phyloP scores from a whole-genome alignment of 208 protist genomes.

The Eutreptiella sp. region DNA sequence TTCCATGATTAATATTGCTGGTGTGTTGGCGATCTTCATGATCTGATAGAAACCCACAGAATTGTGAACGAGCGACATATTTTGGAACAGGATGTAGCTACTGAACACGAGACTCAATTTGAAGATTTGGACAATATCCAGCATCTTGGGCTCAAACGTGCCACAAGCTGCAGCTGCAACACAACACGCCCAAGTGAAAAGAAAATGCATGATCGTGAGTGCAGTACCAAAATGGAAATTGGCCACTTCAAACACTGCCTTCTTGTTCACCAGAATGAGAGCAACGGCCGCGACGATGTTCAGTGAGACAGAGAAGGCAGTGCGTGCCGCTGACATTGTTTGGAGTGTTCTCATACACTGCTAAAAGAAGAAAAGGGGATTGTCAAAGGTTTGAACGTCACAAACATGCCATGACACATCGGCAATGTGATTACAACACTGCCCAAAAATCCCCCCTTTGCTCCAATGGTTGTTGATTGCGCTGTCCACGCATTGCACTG shows the following conservation, averaged over 20 bases:
- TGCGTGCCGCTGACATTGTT: too few relatives aligned
- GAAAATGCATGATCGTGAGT: constrained; percentile 65
- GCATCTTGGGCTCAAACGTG: constrained; percentile 40
- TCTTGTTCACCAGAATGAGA: constrained; percentile 64
- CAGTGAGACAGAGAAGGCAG: too few relatives aligned
- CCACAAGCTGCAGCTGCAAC: constrained; percentile 41
- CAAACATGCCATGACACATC: too few relatives aligned
- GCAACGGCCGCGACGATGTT: constrained; percentile 62
- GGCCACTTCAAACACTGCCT: constrained; percentile 51
- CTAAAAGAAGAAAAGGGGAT: too few relatives aligned
- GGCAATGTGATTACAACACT: too few relatives aligned
- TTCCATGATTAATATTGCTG: constrained; percentile 62
- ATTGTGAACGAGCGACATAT: constrained; percentile 69
- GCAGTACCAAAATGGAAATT: constrained; percentile 55
- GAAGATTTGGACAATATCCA: constrained; percentile 42
- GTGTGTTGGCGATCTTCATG: constrained; percentile 70
- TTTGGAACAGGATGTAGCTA: constrained; percentile 73
- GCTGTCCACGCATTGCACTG: too few relatives aligned
- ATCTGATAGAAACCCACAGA: constrained; percentile 71
- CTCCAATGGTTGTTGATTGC: too few relatives aligned
- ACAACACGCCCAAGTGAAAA: constrained; percentile 55
- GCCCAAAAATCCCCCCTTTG: too few relatives aligned
- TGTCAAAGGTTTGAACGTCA: too few relatives aligned
- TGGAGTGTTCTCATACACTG: too few relatives aligned
- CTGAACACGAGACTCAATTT: constrained; percentile 63